Evolutionary conservation across 192 early-diverging fungal genomes (phyloP), one percentile per base, ranked within the genome.

Genomic region (Diversispora epigaea): DNA sequence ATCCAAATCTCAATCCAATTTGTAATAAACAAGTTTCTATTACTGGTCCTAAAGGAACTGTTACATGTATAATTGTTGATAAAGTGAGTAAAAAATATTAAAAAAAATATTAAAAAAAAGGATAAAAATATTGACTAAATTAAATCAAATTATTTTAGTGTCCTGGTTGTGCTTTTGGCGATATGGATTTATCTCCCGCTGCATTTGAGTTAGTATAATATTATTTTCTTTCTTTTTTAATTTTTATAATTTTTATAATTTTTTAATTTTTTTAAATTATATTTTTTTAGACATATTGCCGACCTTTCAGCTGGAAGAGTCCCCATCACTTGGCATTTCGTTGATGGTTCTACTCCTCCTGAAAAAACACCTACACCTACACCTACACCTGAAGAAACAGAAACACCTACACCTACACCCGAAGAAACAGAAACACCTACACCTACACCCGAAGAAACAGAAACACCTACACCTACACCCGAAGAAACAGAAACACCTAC

Each of bases 171-270:
- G n/a, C 65, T 0, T 55, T 56, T 4, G 81, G 82, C 4, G 76
- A 70, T 21, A 67, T 89, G 22, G 86, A 89, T 46, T 78, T 87
- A 17, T 81, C 82, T 81, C 82, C 6, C 82, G 68, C 77, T 0
- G 84, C 88, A 0, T 89, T 86, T 52, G 52, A 63, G 25, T 32
- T 32, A 32, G 25, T 32, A 32, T 32, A 32, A 32, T 32, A 32
- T 32, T 32, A 32, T 32, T 32, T 32, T 32, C 25, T 32, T 32
- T 32, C 25, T 32, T 32, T 32, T n/a, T 32, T 32, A 32, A 32
- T 32, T 32, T 32, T 32, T 32, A 1, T 32, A 32, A 32, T 32
- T 32, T 32, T 32, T 32, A 32, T 32, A 32, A 32, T 32, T 32
- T 32, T 32, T 32, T 32, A 1, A 32, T 32, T 32, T 32, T 32